Base-by-base conservation (phyloP, 345 rosid genomes). In the Gossypium raimondii region DNA sequence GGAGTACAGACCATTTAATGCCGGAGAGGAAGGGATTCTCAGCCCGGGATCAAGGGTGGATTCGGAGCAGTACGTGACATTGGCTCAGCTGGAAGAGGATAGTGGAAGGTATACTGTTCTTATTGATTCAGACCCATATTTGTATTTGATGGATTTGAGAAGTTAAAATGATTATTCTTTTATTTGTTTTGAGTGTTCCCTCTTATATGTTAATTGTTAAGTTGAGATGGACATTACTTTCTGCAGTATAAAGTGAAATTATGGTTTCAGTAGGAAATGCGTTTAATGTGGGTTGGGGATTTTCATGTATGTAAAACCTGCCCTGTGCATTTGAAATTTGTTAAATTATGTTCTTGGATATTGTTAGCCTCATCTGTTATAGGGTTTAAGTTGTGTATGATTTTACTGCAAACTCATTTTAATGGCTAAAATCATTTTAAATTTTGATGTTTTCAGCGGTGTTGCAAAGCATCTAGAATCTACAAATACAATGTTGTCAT, bases 401-500 rank as follows among this genome's bases (percentile, higher is more conserved):
- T 45, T 12, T 60, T 60, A 13, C 18, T 55, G 51, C 38, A 71
- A 3, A 18, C 29, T 45, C 11, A 22, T 48, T 27, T 45, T 43
- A 52, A 16, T 71, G 48, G 52, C 61, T 55, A 34, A 57, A 57
- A 57, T 41, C 18, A 43, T 73, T 82, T 24, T 76, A 55, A 70
- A 67, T 51, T 34, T 34, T 56, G 41, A 34, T 77, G 25, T 43
- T 76, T 61, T 57, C 86, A 70, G 86, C 81, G 91, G 89, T 74
- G 84, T 86, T 72, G 91, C 97, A 2, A 95, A 95, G 87, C 93
- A 95, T 83, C 84, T 95, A 80, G 99, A 91, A 80, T 91, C 99
- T 67, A 98, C 97, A 47, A 95, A 93, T 78, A 93, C 99, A n/a
- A 89, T 95, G 93, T 90, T 95, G 78, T 95, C 98, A 1, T 95